Evolutionary conservation across 2,329 filamentous ascomycete genomes (phyloP), one percentile per base, ranked within the genome.

Genomic region (Diatrype stigma): DNA sequence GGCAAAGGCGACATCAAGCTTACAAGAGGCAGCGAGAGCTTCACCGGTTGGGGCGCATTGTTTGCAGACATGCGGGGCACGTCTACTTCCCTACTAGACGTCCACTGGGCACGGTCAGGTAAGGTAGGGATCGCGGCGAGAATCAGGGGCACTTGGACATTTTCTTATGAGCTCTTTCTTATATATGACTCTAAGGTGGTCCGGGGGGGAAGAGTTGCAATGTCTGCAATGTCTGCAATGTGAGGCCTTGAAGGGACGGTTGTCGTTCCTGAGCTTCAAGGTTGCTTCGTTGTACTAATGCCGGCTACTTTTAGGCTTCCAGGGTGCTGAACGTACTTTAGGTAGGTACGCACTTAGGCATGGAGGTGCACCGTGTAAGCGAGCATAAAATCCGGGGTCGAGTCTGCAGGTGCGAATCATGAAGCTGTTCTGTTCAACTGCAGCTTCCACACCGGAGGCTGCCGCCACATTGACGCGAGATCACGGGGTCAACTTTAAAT

Each of bases 11-110:
- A 47, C 23, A 22, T 37, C 12, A 11, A 11, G 42, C 46, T 7
- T 76, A 86, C 84, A 62, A 90, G 76, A 57, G 89, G 89, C 55
- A 93, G 78, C 55, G 89, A 92, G 58, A 93, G 81, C 76, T 90
- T 91, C 73, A 93, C 87, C 54, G 87, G 86, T 70, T 84, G 81
- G 58, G 78, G 74, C 56, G 77, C 73, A 77, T 75, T 74, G 63
- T 65, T 75, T 60, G 73, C 68, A 71, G 77, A 78, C 78, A 81
- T 81, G 67, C 68, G 66, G 70, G 66, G 66, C 65, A 60, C 60
- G 54, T 56, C 58, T 56, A 54, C 51, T 48, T 28, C 32, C 44
- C 45, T 47, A 35, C 52, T 47, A 45, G 48, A 55, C 52, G 54
- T 50, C 40, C 32, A 52, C 26, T 30, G 21, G 28, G 26, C 38